Evolutionary conservation across 176 grass and related monocot genomes (phyloP).

Genomic region (Melocanna baccifera): DNA sequence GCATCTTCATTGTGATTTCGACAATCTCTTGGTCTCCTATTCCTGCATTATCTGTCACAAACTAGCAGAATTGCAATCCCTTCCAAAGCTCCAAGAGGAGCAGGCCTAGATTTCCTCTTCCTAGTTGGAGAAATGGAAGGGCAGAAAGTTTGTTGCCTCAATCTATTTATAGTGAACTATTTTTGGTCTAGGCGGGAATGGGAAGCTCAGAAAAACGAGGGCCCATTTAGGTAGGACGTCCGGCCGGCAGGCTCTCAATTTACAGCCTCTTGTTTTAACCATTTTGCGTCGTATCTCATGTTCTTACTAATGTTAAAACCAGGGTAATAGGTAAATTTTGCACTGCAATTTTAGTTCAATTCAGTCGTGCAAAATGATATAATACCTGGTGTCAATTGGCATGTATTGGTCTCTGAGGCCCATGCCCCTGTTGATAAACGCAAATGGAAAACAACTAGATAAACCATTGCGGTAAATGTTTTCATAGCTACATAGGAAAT

Average conservation of each 20-base stretch:
- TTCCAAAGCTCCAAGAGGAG: slow-evolving; percentile 21
- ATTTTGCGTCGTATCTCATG: not conserved
- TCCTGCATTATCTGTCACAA: slow-evolving; percentile 20
- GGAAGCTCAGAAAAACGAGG: not conserved
- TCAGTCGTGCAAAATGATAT: not conserved
- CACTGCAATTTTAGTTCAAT: not conserved
- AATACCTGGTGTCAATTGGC: not conserved
- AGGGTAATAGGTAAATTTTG: not conserved
- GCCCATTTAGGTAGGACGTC: not conserved
- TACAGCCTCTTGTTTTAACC: not conserved
- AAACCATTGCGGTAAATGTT: not conserved
- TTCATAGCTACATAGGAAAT: not conserved
- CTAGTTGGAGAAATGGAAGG: slow-evolving; percentile 48
- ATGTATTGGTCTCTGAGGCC: not conserved
- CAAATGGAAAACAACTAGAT: not conserved
- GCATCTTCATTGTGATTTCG: not conserved
- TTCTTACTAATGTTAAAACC: not conserved
- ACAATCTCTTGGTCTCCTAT: slow-evolving; percentile 22
- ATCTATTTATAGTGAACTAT: slow-evolving; percentile 58
- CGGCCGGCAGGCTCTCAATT: not conserved
- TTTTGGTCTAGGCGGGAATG: slow-evolving; percentile 31
- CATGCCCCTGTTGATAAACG: not conserved
- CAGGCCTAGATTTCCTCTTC: slow-evolving; percentile 33
- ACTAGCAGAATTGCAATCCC: slow-evolving; percentile 23
- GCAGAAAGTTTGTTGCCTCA: slow-evolving; percentile 14